Percentiles rank a stretch among this genome's conserved stretches.
phyloP scores from a whole-genome alignment of 2,329 filamentous ascomycete genomes.

The Penicillium sp. region DNA sequence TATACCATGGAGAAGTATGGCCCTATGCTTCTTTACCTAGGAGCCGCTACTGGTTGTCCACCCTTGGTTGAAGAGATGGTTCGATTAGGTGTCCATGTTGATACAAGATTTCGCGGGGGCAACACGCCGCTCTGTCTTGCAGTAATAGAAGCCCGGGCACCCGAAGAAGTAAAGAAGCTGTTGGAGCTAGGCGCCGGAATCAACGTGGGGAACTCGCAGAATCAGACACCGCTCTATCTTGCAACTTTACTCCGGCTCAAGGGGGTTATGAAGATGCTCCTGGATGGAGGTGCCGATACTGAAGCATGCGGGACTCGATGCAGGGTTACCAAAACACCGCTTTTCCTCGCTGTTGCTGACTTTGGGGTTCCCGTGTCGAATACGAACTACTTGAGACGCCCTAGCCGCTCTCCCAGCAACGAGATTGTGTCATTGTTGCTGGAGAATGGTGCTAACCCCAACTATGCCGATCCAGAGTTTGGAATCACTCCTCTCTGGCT shows the following conservation, averaged over 20 bases:
- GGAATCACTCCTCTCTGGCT: constrained; percentile 2
- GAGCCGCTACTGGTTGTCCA: not conserved
- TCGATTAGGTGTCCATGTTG: not conserved
- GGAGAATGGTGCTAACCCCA: not conserved
- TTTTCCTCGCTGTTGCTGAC: not conserved
- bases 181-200: not conserved
- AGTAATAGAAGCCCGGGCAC: not conserved
- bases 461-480: not conserved
- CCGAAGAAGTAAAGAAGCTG: not conserved
- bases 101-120: not conserved
- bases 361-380: not conserved
- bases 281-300: not conserved
- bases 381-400: not conserved
- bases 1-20: not conserved
- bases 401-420: not conserved
- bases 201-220: not conserved
- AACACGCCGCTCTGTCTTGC: constrained; percentile 1
- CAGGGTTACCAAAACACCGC: not conserved
- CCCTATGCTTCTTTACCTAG: not conserved
- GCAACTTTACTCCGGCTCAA: not conserved
- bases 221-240: not conserved
- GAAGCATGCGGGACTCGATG: not conserved
- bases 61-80: not conserved
- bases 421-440: not conserved
- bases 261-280: not conserved